phyloP scores from a whole-genome alignment of 495 filamentous ascomycete genomes.

The Penicillium simplicissimum region DNA sequence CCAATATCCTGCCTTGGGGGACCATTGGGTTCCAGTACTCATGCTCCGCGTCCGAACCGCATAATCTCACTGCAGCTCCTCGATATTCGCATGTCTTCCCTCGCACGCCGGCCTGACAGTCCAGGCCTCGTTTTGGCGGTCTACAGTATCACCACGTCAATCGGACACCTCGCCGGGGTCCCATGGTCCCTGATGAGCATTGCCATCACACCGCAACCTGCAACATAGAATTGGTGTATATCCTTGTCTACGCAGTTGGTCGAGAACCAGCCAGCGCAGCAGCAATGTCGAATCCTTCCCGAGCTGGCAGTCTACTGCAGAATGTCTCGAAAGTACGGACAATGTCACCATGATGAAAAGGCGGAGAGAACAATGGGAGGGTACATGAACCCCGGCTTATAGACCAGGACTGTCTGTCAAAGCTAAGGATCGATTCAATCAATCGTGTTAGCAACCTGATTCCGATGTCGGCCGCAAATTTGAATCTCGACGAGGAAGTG shows the following conservation, averaged over 20 bases:
- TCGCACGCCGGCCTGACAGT: background rate
- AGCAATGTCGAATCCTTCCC: background rate
- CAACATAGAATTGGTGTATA: background rate
- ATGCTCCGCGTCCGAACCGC: background rate
- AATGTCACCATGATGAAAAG: background rate
- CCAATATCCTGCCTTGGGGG: background rate
- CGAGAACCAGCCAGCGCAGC: constrained; percentile 15
- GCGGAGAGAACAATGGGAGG: background rate
- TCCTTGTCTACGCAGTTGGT: constrained; percentile 8
- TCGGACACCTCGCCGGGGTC: background rate
- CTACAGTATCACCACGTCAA: background rate
- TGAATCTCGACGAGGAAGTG: background rate
- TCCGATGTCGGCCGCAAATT: constrained; percentile 4
- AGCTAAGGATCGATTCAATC: background rate
- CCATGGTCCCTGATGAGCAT: background rate
- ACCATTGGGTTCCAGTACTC: background rate
- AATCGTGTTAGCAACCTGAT: background rate
- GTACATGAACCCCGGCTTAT: background rate
- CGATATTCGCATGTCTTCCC: background rate
- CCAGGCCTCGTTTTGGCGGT: background rate
- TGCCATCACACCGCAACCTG: background rate
- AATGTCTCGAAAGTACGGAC: background rate
- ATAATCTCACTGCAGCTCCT: constrained; percentile 1
- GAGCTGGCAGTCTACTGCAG: background rate
- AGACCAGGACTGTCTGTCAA: background rate